Conservation (phyloP, 176 grass and related monocot species). For the sorghum (Sorghum bicolor) region Sorghum_bicolor_NCBIv3 NC_012875.2:52408501-52409000, state of each 20-base stretch:
- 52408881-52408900: neutral
- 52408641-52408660: neutral
- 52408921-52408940: neutral
- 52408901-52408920: neutral
- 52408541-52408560: conserved; percentile 74
- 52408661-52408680: neutral
- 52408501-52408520: neutral
- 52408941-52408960: neutral
- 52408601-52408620: no score
- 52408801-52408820: neutral
- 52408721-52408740: neutral
- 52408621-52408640: no score
- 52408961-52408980: neutral
- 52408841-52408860: neutral
- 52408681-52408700: neutral
- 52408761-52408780: neutral
- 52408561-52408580: conserved; percentile 77
- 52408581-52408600: conserved; percentile 40
- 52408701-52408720: neutral
- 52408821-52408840: neutral
- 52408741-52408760: neutral
- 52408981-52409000: neutral
- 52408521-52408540: conserved; percentile 59
- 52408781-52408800: neutral
- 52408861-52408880: neutral